phyloP scores from a whole-genome alignment of 768 basidiomycete genomes.

The Mycena rebaudengoi region DNA sequence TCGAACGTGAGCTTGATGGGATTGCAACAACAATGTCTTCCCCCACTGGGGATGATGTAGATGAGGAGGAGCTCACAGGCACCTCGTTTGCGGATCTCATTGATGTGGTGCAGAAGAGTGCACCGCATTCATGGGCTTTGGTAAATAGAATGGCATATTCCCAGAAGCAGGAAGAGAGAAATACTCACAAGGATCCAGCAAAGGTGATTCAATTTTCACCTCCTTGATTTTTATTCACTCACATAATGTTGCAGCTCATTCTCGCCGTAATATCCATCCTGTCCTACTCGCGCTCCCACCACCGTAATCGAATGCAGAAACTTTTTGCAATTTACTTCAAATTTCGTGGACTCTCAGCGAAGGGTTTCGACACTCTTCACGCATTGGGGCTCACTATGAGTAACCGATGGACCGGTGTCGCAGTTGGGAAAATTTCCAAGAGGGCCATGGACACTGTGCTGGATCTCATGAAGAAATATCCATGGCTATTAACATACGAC shows the following conservation, averaged over 20 bases:
- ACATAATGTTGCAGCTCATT: slow-evolving; percentile 36
- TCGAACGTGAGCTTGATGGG: neutral
- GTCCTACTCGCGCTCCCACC: slow-evolving; percentile 37
- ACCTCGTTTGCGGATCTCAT: slow-evolving; percentile 20
- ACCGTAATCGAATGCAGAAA: slow-evolving; percentile 37
- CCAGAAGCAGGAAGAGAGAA: slow-evolving; percentile 16
- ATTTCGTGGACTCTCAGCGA: slow-evolving; percentile 45
- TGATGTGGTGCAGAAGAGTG: slow-evolving; percentile 5
- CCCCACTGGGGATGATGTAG: slow-evolving; percentile 21
- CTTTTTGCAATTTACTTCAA: slow-evolving; percentile 46
- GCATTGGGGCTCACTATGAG: slow-evolving; percentile 49
- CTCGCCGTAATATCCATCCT: slow-evolving; percentile 36
- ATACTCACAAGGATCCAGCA: slow-evolving; percentile 28
- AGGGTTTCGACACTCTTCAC: slow-evolving; percentile 46
- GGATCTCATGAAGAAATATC: neutral
- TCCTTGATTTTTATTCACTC: neutral
- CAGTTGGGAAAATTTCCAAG: neutral
- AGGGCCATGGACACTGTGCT: neutral
- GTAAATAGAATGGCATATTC: slow-evolving; percentile 18
- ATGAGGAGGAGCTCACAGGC: slow-evolving; percentile 27
- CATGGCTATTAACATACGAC: slow-evolving; percentile 7
- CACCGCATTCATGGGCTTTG: slow-evolving; percentile 26
- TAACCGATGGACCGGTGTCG: slow-evolving; percentile 39
- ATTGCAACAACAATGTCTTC: slow-evolving; percentile 8
- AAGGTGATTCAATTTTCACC: slow-evolving; percentile 27